Evolutionary conservation across 352 stramenopile genomes (phyloP).

Genomic region (Pythium pyrilobum): DNA sequence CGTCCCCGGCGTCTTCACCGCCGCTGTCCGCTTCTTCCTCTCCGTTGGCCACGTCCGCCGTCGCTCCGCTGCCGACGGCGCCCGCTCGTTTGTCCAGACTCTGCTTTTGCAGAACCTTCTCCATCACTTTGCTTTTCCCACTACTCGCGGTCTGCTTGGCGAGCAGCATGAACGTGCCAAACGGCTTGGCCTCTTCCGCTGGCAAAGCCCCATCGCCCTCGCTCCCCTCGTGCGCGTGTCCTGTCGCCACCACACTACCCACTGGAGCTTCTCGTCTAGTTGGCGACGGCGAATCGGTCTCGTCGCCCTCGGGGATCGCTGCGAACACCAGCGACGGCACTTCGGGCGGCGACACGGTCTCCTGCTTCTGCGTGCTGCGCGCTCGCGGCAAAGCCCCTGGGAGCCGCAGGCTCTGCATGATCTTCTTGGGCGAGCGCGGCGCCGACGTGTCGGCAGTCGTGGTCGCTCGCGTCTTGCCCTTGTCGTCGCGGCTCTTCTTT

Average conservation of each 20-base stretch:
- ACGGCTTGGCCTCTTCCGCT: conserved; percentile 9
- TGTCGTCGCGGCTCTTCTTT: conserved; percentile 52
- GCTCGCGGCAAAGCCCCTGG: conserved; percentile 13
- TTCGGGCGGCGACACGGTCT: not conserved
- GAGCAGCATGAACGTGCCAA: conserved; percentile 41
- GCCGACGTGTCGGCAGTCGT: not conserved
- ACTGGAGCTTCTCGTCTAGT: no score
- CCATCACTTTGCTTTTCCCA: conserved; percentile 35
- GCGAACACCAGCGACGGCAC: not conserved
- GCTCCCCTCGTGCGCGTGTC: not conserved
- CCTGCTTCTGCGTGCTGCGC: not conserved
- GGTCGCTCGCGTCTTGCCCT: not conserved
- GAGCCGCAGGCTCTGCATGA: conserved; percentile 15
- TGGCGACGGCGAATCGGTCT: conserved; percentile 7
- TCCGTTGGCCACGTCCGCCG: not conserved
- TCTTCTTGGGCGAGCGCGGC: not conserved
- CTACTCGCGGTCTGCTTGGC: conserved; percentile 24
- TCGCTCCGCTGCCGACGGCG: not conserved
- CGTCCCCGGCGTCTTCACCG: not conserved
- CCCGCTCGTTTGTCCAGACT: not conserved
- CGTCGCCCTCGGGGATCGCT: conserved; percentile 10
- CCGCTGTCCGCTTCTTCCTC: conserved; percentile 1
- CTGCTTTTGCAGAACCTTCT: conserved; percentile 31
- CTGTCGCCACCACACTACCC: not conserved
- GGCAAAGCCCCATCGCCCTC: not conserved